Base-by-base conservation (phyloP, 1,139 yeast genomes). In the Geotrichum phurueaensis region DNA sequence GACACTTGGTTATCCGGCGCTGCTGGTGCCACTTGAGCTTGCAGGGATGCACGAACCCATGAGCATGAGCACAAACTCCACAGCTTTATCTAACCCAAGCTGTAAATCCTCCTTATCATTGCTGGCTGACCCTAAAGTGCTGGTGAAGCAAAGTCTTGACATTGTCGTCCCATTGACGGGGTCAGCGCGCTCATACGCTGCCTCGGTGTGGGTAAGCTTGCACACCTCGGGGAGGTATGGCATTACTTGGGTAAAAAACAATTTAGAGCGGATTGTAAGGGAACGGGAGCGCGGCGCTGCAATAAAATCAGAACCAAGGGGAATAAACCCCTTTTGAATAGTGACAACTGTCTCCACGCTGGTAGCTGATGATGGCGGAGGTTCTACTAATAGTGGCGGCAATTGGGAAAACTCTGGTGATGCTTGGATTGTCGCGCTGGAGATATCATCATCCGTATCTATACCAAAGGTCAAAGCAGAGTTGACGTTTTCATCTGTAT, bases 101-200 rank as follows among this genome's bases (percentile, higher is more conserved):
- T 31, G 22, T 15, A 18, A 20, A 5, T 22, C 12, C 13, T 36
- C 51, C 1, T 2, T 2, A 18, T 18, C 39, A 27, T 15, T 18
- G 4, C 45, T 9, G 45, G 39, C 39, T 33, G 39, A 6, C 9
- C 3, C 39, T n/a, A 6, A 13, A n/a, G 13, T 36, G 2, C 49
- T 54, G 1, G 49, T 55, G 18, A 55, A 20, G 6, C 48, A 18
- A 4, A 59, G 53, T n/a, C 13, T 39, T 7, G 57, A 29, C 61
- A 59, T 59, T 13, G 55, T 31, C 18, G 36, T 51, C 18, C 61
- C 61, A 31, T 51, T 59, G 39, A 59, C 52, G 1, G 56, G 31
- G 31, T 51, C 51, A 4, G 48, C 27, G 15, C 45, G 51, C 18
- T 20, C 29, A 45, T 47, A 59, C 10, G 22, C 36, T 18, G 55